Evolutionary conservation across 371 early-diverging fungal genomes (phyloP).

Genomic region (Amoeboaphelidium protococcarum): DNA sequence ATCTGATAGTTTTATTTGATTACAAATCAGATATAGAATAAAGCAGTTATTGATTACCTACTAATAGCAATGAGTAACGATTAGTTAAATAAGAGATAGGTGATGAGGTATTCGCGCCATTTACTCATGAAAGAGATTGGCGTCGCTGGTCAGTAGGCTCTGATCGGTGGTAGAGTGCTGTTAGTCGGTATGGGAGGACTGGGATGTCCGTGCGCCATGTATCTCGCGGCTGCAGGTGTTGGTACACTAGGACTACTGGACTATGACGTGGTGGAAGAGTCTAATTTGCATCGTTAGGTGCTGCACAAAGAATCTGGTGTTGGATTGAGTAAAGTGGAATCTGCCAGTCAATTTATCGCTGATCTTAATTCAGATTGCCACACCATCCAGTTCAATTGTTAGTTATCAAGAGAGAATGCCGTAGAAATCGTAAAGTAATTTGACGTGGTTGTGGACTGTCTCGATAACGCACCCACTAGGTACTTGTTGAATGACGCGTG

Average conservation of each 20-base stretch:
- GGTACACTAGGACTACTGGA: constrained; percentile 79
- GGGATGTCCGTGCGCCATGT: constrained; percentile 70
- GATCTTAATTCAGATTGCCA: constrained; percentile 25
- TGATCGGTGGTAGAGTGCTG: constrained; percentile 47
- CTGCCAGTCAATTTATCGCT: constrained; percentile 22
- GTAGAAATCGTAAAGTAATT: constrained; percentile 29
- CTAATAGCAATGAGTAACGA: not conserved
- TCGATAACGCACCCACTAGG: constrained; percentile 89
- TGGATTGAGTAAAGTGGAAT: constrained; percentile 51
- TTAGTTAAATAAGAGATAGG: constrained; percentile 32
- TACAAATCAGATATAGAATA: not conserved
- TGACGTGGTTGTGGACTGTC: constrained; percentile 83
- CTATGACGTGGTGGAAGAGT: constrained; percentile 73
- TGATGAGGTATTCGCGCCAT: constrained; percentile 65
- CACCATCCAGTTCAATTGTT: constrained; percentile 21
- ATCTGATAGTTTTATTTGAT: too few relatives aligned
- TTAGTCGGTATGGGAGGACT: constrained; percentile 95
- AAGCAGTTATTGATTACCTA: not conserved
- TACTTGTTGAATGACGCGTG: constrained; percentile 89
- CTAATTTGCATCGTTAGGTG: constrained; percentile 91
- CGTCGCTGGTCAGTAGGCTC: constrained; percentile 42
- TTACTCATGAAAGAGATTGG: constrained; percentile 67
- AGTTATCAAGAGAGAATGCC: constrained; percentile 35
- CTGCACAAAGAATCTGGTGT: constrained; percentile 52
- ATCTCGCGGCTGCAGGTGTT: constrained; percentile 78